Conservation (phyloP, 2,329 filamentous ascomycete genomes). For the Drechslera avenae region DNA sequence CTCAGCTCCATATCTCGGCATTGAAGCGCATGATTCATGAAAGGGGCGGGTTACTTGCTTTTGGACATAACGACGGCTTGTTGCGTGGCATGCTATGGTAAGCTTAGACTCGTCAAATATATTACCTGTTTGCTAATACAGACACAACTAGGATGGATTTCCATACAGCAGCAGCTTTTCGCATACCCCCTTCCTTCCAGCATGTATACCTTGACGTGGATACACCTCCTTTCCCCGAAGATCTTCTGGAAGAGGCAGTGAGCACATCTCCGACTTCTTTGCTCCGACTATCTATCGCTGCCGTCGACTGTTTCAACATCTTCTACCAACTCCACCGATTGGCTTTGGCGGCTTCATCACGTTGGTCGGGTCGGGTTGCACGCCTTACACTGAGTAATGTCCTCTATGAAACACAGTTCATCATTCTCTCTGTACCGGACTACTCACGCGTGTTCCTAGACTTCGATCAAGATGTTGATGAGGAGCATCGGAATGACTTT, state of each 20-base stretch:
- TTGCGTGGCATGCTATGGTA: conserved; percentile 32
- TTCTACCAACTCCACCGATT: conserved; percentile 35
- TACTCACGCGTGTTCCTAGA: conserved; percentile 21
- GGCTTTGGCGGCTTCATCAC: conserved; percentile 24
- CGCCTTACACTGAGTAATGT: conserved; percentile 26
- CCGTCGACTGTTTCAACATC: conserved; percentile 34
- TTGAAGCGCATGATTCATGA: conserved; percentile 31
- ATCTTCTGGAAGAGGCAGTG: conserved; percentile 27
- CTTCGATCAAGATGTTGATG: conserved; percentile 12
- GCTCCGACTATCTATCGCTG: conserved; percentile 25
- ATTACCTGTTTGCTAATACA: background rate
- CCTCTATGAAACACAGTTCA: conserved; percentile 31
- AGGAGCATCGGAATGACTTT: conserved; percentile 1
- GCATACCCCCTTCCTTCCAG: conserved; percentile 25
- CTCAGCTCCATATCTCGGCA: conserved; percentile 19
- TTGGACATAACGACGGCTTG: conserved; percentile 33
- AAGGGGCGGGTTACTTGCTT: conserved; percentile 28
- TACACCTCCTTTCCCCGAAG: conserved; percentile 24
- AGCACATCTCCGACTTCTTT: conserved; percentile 28
- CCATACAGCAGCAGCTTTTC: conserved; percentile 29
- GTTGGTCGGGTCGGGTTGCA: conserved; percentile 19
- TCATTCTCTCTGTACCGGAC: conserved; percentile 26
- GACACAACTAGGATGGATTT: conserved; percentile 32
- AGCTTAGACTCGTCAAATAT: background rate
- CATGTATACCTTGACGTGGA: conserved; percentile 22